Conservation (phyloP, 768 basidiomycete species). For the Paxillus ammoniavirescens region DNA sequence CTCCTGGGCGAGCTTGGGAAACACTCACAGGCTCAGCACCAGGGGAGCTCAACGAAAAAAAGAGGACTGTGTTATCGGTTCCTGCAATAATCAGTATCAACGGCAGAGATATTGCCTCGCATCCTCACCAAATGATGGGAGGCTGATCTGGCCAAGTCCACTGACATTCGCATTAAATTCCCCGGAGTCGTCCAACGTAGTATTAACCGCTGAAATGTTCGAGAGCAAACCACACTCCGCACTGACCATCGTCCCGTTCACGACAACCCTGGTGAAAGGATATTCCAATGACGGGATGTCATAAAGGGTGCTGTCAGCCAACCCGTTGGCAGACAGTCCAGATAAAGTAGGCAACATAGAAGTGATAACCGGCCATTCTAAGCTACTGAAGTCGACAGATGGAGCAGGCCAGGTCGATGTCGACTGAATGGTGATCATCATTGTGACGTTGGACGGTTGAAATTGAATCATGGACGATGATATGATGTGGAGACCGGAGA, state of each 20-base stretch:
- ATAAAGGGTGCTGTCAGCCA: conserved; percentile 12
- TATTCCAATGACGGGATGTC: conserved; percentile 9
- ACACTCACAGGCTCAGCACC: no score
- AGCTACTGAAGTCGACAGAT: not conserved
- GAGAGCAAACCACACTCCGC: conserved; percentile 16
- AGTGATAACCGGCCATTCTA: not conserved
- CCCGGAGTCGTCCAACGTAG: not conserved
- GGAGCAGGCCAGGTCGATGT: conserved; percentile 1
- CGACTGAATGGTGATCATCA: not conserved
- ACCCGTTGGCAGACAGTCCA: conserved; percentile 6
- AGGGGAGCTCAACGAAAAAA: no score
- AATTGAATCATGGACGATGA: conserved; percentile 22
- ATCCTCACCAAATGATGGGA: not conserved
- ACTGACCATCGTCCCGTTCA: conserved; percentile 15
- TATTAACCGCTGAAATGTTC: not conserved
- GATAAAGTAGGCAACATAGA: not conserved
- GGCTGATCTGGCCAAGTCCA: conserved; percentile 3
- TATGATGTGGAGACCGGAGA: conserved; percentile 21
- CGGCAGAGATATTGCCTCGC: not conserved
- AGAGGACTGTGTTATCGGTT: no score
- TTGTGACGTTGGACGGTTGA: conserved; percentile 10
- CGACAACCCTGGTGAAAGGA: conserved; percentile 5
- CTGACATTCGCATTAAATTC: not conserved
- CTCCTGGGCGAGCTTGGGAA: no score
- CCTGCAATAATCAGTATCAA: not conserved